A percentile compares a stretch with the other conserved stretches of the same genome.
Evolutionary conservation across 1,284 basidiomycete genomes (phyloP).

Genomic region (Irpex sp.): DNA sequence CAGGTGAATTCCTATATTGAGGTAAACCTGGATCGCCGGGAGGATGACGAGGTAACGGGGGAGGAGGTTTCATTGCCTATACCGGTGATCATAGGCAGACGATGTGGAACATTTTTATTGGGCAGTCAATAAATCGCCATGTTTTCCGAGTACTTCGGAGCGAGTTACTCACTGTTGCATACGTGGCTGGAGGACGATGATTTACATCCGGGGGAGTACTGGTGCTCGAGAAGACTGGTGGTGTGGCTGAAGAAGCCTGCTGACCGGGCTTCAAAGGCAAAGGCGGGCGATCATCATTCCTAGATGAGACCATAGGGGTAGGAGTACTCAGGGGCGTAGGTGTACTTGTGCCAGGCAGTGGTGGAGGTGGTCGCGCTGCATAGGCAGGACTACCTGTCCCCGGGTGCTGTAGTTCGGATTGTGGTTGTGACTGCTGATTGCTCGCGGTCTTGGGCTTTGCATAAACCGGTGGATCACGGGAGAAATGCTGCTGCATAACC

Average conservation of each 20-base stretch:
- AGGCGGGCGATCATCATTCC: slow-evolving; percentile 34
- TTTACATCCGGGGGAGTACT: slow-evolving; percentile 14
- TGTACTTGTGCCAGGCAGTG: slow-evolving; percentile 21
- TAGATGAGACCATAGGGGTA: slow-evolving; percentile 14
- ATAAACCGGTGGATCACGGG: slow-evolving; percentile 85
- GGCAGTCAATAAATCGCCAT: slow-evolving; percentile 13
- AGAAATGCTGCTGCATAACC: slow-evolving; percentile 80
- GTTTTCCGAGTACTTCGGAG: background rate
- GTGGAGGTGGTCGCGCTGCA: slow-evolving; percentile 29
- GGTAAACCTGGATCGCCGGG: slow-evolving; percentile 17
- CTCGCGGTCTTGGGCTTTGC: slow-evolving; percentile 61
- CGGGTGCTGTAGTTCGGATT: slow-evolving; percentile 5
- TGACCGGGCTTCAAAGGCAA: slow-evolving; percentile 43
- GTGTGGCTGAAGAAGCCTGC: slow-evolving; percentile 16
- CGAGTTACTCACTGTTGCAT: background rate
- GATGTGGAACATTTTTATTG: slow-evolving; percentile 13
- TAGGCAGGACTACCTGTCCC: slow-evolving; percentile 20
- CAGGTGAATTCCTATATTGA: slow-evolving; percentile 17
- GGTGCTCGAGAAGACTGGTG: slow-evolving; percentile 3
- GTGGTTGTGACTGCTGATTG: slow-evolving; percentile 13
- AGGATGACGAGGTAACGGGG: slow-evolving; percentile 33
- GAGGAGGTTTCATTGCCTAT: slow-evolving; percentile 34
- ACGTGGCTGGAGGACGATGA: slow-evolving; percentile 14
- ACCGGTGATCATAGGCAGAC: slow-evolving; percentile 16
- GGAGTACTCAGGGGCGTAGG: slow-evolving; percentile 20